Conservation (phyloP, 129 eudicot genomes). For the Arctium lappa region DNA sequence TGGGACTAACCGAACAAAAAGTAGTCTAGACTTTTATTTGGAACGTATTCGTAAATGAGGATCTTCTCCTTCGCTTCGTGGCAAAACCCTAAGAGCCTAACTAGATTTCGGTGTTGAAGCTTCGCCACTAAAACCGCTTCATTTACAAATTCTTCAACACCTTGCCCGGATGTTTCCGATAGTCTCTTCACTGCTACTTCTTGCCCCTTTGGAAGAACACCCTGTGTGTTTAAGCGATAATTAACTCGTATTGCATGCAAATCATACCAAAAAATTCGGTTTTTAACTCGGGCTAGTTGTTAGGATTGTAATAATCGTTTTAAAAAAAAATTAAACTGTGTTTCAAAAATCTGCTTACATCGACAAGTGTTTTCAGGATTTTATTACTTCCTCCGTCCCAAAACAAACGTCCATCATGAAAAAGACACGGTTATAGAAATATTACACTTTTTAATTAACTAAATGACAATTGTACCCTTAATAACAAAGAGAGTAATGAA, state of each 20-base stretch:
- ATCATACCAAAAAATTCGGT: background rate
- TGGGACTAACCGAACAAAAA: conserved; percentile 34
- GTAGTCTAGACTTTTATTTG: conserved; percentile 37
- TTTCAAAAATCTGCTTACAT: background rate
- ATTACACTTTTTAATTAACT: background rate
- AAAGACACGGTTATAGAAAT: background rate
- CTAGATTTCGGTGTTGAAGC: conserved; percentile 44
- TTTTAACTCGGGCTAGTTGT: background rate
- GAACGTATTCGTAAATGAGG: conserved; percentile 32
- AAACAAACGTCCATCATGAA: background rate
- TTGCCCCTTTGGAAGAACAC: conserved; percentile 29
- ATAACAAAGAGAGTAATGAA: background rate
- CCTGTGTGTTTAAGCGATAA: conserved; percentile 17
- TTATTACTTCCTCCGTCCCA: background rate
- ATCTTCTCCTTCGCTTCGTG: conserved; percentile 33
- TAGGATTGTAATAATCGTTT: background rate
- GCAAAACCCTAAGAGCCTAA: conserved; percentile 33
- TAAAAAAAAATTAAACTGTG: background rate
- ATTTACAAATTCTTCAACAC: conserved; percentile 28
- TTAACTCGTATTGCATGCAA: background rate
- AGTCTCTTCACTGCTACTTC: conserved; percentile 42
- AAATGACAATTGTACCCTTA: background rate
- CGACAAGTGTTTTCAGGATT: no score
- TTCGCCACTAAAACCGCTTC: conserved; percentile 33
- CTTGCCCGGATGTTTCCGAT: conserved; percentile 34